Percentiles rank a stretch among this genome's conserved stretches.
Evolutionary conservation across 129 eudicot genomes (phyloP).

Genomic region (Artemisia argyi): DNA sequence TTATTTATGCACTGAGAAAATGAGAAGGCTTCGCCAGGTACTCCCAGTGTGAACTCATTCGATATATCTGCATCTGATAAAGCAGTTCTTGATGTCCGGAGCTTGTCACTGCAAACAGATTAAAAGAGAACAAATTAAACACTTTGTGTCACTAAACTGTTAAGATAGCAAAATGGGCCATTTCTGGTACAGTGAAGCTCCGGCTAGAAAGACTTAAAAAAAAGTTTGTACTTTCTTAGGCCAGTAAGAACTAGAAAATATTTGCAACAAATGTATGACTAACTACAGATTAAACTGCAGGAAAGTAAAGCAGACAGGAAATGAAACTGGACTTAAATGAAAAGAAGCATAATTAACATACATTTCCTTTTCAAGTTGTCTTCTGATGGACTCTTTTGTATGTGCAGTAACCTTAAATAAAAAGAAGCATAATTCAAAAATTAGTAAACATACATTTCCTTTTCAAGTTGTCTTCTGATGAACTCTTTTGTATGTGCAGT

Average conservation of each 20-base stretch:
- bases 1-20: constrained; percentile 83
- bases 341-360: constrained; percentile 24
- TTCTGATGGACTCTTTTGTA: constrained; percentile 84
- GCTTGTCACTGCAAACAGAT: constrained; percentile 64
- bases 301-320: neutral
- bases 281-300: neutral
- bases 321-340: neutral
- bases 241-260: too few species aligned
- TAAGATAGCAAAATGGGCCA: too few species aligned
- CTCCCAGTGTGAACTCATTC: constrained; percentile 78
- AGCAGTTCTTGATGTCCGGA: constrained; percentile 80
- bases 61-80: constrained; percentile 77
- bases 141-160: too few species aligned
- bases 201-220: too few species aligned
- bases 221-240: too few species aligned
- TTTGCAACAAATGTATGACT: too few species aligned
- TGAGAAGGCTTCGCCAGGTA: constrained; percentile 67
- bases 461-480: constrained; percentile 88
- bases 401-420: constrained; percentile 63
- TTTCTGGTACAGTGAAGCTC: too few species aligned
- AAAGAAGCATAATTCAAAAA: neutral
- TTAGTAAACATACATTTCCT: constrained; percentile 62
- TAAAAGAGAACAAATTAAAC: neutral
- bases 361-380: constrained; percentile 96
- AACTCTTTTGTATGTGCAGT: constrained; percentile 95